Conservation (phyloP, 106 monocot genomes). For the Iris macrosiphon region DNA sequence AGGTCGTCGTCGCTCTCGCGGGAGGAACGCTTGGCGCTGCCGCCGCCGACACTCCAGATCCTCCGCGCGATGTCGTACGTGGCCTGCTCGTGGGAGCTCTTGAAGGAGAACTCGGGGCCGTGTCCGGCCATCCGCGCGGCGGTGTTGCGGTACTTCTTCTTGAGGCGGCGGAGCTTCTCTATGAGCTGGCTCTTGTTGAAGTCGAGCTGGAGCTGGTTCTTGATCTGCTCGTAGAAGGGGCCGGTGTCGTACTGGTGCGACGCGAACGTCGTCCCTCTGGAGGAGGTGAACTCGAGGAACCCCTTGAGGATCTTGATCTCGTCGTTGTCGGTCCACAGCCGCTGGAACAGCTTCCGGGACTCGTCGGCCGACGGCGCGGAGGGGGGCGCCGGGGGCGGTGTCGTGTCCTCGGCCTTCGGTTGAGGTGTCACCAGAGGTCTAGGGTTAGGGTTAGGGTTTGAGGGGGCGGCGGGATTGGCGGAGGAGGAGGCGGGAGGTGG, state of each 20-base stretch:
- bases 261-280: slow-evolving; percentile 67
- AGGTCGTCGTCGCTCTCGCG: slow-evolving; percentile 29
- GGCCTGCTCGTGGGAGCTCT: slow-evolving; percentile 68
- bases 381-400: background rate
- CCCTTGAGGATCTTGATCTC: slow-evolving; percentile 78
- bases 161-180: slow-evolving; percentile 94
- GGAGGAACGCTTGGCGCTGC: slow-evolving; percentile 26
- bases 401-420: background rate
- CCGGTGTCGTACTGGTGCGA: slow-evolving; percentile 96
- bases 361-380: slow-evolving; percentile 30
- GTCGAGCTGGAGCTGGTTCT: slow-evolving; percentile 65
- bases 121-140: slow-evolving; percentile 37
- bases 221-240: slow-evolving; percentile 96
- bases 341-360: slow-evolving; percentile 80
- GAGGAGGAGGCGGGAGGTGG: background rate
- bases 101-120: slow-evolving; percentile 55
- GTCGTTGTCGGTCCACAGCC: slow-evolving; percentile 93
- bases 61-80: slow-evolving; percentile 75
- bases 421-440: background rate
- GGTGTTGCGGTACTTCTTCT: slow-evolving; percentile 93
- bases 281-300: slow-evolving; percentile 80
- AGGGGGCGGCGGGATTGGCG: background rate
- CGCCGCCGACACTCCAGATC: slow-evolving; percentile 70
- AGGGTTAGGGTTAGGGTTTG: background rate
- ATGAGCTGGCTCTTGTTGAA: slow-evolving; percentile 96